Evolutionary conservation across 2,329 filamentous ascomycete species (phyloP).

Genomic region (Blastomyces percursus): DNA sequence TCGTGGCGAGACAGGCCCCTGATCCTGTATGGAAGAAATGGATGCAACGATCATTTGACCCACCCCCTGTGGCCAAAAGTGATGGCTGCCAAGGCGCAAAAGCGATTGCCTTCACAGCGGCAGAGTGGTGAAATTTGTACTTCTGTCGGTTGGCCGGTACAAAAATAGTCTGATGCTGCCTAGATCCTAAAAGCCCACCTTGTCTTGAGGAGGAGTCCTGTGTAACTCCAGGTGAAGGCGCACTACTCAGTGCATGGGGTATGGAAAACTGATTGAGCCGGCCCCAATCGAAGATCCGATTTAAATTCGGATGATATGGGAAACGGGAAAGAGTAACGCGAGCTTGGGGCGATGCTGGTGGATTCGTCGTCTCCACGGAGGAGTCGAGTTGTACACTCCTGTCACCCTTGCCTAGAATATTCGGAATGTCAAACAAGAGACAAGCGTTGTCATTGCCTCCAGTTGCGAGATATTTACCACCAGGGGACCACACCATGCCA

Average conservation of each 20-base stretch:
- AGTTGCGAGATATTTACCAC: slow-evolving; percentile 67
- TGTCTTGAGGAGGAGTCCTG: not conserved
- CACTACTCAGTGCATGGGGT: not conserved
- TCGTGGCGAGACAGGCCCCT: slow-evolving; percentile 74
- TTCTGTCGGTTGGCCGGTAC: slow-evolving; percentile 49
- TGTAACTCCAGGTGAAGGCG: too few relatives aligned
- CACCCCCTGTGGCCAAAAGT: slow-evolving; percentile 80
- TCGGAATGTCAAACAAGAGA: slow-evolving; percentile 62
- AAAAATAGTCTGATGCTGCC: slow-evolving; percentile 31
- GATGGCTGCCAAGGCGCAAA: slow-evolving; percentile 91
- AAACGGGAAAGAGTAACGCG: slow-evolving; percentile 18
- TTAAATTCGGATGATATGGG: slow-evolving; percentile 14
- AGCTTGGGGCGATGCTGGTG: not conserved
- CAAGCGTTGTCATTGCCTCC: slow-evolving; percentile 90
- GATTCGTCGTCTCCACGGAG: not conserved
- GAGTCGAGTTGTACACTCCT: slow-evolving; percentile 1
- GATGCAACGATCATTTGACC: slow-evolving; percentile 88
- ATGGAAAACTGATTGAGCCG: slow-evolving; percentile 3
- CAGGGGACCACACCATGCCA: slow-evolving; percentile 74
- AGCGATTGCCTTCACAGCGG: slow-evolving; percentile 91
- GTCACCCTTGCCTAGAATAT: slow-evolving; percentile 36
- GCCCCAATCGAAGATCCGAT: slow-evolving; percentile 18
- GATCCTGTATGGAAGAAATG: slow-evolving; percentile 88
- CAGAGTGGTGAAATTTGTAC: slow-evolving; percentile 66
- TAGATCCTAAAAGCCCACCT: not conserved